These are phyloP conservation scores for Puccinellia tenuiflora DNA, from an alignment of 176 grass and related monocot species.

Conservation along the genomic window DNA sequence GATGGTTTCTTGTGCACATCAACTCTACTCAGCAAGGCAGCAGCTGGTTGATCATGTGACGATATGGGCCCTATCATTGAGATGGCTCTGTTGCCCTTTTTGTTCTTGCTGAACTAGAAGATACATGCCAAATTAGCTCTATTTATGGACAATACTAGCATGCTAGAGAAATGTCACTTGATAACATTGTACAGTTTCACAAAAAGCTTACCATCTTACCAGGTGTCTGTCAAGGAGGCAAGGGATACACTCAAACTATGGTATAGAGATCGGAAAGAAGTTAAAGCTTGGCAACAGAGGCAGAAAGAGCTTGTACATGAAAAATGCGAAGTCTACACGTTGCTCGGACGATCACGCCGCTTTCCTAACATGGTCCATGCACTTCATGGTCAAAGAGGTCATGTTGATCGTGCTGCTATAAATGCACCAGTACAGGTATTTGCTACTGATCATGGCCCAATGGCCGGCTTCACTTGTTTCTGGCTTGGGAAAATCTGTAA, in stretches of 20 bases:
- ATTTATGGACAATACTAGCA: background rate
- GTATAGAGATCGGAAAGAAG: slow-evolving; percentile 84
- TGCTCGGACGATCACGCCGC: slow-evolving; percentile 67
- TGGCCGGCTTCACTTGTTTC: slow-evolving; percentile 1
- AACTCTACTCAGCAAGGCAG: background rate
- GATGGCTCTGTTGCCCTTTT: background rate
- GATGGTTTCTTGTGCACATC: background rate
- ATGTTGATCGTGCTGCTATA: slow-evolving; percentile 84
- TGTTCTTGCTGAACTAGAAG: background rate
- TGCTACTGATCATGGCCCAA: slow-evolving; percentile 20
- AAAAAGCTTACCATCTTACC: slow-evolving; percentile 12
- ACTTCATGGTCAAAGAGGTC: slow-evolving; percentile 45
- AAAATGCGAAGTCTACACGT: slow-evolving; percentile 55
- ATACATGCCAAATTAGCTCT: background rate
- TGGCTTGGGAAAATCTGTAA: background rate
- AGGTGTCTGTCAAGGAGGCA: slow-evolving; percentile 85
- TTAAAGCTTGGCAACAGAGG: slow-evolving; percentile 63
- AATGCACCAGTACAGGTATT: slow-evolving; percentile 92
- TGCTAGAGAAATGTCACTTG: background rate
- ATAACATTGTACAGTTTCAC: background rate
- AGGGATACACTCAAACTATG: slow-evolving; percentile 70
- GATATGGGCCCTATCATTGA: background rate
- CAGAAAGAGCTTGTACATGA: slow-evolving; percentile 50
- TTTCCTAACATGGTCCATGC: slow-evolving; percentile 60
- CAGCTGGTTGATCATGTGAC: background rate